These are phyloP conservation scores for Aegilops tauschii DNA, from an alignment of 176 grass and related monocot genomes.

Conservation along the genomic window DNA sequence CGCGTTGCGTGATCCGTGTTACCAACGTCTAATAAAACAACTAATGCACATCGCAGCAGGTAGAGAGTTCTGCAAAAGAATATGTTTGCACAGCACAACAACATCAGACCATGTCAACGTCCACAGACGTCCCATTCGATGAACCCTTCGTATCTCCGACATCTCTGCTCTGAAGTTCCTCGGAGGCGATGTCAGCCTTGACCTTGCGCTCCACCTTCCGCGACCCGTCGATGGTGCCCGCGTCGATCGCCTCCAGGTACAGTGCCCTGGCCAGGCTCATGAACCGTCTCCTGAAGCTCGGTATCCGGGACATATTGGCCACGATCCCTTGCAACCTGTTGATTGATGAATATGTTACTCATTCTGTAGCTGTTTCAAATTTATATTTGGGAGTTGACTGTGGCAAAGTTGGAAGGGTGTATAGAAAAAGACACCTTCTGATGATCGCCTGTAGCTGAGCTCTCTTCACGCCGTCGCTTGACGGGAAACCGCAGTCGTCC, in stretches of 20 bases:
- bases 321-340: slow-evolving; percentile 77
- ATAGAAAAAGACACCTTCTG: slow-evolving; percentile 55
- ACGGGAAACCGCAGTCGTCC: slow-evolving; percentile 57
- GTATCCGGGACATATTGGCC: slow-evolving; percentile 61
- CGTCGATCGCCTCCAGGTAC: slow-evolving; percentile 50
- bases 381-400: neutral
- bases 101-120: slow-evolving; percentile 27
- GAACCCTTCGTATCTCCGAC: neutral
- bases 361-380: neutral
- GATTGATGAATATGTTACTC: neutral
- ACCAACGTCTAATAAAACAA: neutral
- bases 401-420: too few relatives aligned
- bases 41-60: neutral
- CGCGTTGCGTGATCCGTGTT: too few relatives aligned
- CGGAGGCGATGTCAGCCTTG: slow-evolving; percentile 11
- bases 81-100: neutral
- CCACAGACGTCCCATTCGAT: neutral
- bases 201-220: neutral
- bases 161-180: neutral
- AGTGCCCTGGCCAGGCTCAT: slow-evolving; percentile 56
- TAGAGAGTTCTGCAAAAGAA: neutral
- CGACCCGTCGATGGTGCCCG: slow-evolving; percentile 23
- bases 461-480: slow-evolving; percentile 58
- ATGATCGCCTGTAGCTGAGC: slow-evolving; percentile 79
- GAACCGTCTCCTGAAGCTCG: slow-evolving; percentile 74